Evolutionary conservation across 2,329 filamentous ascomycete genomes (phyloP).

Genomic region (Trichoderma endophyticum): DNA sequence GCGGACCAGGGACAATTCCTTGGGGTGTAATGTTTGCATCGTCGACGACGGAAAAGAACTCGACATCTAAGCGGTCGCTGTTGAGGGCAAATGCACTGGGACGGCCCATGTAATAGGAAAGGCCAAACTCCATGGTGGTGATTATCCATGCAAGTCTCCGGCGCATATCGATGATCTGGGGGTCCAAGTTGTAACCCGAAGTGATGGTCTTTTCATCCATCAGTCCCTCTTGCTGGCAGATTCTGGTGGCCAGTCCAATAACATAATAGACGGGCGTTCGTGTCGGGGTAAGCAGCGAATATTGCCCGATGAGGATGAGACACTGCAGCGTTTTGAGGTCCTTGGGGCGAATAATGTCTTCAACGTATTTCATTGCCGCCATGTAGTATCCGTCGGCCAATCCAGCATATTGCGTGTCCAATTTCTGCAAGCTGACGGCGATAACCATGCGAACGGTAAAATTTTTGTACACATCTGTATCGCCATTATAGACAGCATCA

Average conservation of each 20-base stretch:
- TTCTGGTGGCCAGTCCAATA: slow-evolving; percentile 78
- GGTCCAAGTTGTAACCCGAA: slow-evolving; percentile 59
- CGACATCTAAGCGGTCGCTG: slow-evolving; percentile 79
- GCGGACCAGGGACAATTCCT: slow-evolving; percentile 69
- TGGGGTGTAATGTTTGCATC: slow-evolving; percentile 78
- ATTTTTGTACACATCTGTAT: slow-evolving; percentile 75
- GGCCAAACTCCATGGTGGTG: slow-evolving; percentile 80
- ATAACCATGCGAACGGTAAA: slow-evolving; percentile 89
- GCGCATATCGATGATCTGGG: slow-evolving; percentile 82
- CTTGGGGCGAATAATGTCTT: slow-evolving; percentile 81
- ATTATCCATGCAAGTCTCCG: slow-evolving; percentile 86
- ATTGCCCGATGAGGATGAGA: slow-evolving; percentile 80
- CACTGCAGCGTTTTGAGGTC: slow-evolving; percentile 89
- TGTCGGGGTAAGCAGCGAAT: slow-evolving; percentile 88
- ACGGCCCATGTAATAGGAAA: slow-evolving; percentile 83
- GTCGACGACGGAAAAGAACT: slow-evolving; percentile 77
- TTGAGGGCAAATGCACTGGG: slow-evolving; percentile 81
- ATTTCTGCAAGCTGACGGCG: slow-evolving; percentile 90
- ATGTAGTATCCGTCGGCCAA: slow-evolving; percentile 94
- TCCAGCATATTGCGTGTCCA: slow-evolving; percentile 85
- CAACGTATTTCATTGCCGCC: slow-evolving; percentile 79
- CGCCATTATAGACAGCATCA: slow-evolving; percentile 75
- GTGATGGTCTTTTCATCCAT: slow-evolving; percentile 86
- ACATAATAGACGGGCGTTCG: slow-evolving; percentile 92
- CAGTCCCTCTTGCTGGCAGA: slow-evolving; percentile 85